phyloP scores from a whole-genome alignment of 768 basidiomycete genomes.

The Neoboletus subvelutipes region DNA sequence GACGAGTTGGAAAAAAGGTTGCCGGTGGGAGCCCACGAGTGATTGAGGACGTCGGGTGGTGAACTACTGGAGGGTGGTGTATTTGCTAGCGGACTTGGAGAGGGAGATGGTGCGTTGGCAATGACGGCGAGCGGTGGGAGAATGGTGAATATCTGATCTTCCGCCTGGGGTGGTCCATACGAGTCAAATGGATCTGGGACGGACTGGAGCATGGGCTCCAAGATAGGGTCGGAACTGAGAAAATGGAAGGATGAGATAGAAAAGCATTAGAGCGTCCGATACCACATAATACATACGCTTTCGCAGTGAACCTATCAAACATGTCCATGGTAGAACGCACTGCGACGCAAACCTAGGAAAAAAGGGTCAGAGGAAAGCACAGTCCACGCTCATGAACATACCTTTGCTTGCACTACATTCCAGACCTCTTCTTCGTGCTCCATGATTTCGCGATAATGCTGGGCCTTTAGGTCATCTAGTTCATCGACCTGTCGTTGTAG shows the following conservation, averaged over 20 bases:
- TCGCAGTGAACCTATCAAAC: conserved; percentile 82
- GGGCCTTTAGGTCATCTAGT: conserved; percentile 78
- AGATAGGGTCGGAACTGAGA: conserved; percentile 76
- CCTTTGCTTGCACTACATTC: conserved; percentile 87
- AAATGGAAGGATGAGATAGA: conserved; percentile 13
- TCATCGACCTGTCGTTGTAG: conserved; percentile 91
- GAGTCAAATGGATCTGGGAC: conserved; percentile 93
- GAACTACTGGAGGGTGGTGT: conserved; percentile 40
- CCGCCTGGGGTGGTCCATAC: conserved; percentile 83
- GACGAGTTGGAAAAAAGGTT: conserved; percentile 50
- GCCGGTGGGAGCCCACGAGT: conserved; percentile 53
- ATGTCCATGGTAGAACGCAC: conserved; percentile 91
- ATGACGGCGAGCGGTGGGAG: conserved; percentile 81
- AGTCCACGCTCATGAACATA: conserved; percentile 26
- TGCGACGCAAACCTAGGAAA: conserved; percentile 64
- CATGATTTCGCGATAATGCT: conserved; percentile 85
- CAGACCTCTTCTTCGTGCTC: conserved; percentile 96
- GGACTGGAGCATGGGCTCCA: conserved; percentile 88
- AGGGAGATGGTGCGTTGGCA: conserved; percentile 60
- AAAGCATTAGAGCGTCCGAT: conserved; percentile 3
- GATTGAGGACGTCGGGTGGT: conserved; percentile 33
- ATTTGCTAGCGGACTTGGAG: conserved; percentile 57
- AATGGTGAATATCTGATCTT: conserved; percentile 92
- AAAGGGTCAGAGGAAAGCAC: conserved; percentile 15
- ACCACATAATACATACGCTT: conserved; percentile 59